Conservation (phyloP, 768 basidiomycete species). For the Suillus fuscotomentosus region DNA sequence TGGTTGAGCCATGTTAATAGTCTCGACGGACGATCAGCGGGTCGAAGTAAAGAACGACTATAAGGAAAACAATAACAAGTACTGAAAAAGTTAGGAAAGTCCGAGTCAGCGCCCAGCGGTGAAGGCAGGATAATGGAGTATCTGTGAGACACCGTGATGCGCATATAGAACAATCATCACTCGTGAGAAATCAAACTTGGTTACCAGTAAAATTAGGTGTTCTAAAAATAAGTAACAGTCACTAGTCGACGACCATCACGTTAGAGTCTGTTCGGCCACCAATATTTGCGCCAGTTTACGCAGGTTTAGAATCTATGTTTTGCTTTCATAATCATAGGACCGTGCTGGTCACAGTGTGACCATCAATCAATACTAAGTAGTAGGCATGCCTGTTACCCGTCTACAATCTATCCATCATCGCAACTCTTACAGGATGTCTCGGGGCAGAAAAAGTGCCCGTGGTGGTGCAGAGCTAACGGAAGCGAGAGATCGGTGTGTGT, state of each 20-base stretch:
- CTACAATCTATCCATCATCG: too few species aligned
- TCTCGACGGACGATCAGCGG: constrained; percentile 5
- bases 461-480: too few species aligned
- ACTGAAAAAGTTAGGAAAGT: constrained; percentile 6
- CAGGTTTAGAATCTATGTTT: too few species aligned
- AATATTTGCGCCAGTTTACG: too few species aligned
- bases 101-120: constrained; percentile 27
- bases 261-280: too few species aligned
- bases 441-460: too few species aligned
- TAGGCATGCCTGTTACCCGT: too few species aligned
- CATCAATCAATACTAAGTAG: too few species aligned
- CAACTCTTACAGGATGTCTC: too few species aligned
- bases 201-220: constrained; percentile 4
- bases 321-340: too few species aligned
- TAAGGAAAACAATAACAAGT: constrained; percentile 3
- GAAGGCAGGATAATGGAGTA: constrained; percentile 19
- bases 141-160: constrained; percentile 9
- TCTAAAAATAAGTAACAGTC: not conserved
- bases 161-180: not conserved
- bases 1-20: constrained; percentile 31
- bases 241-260: not conserved
- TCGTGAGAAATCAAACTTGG: constrained; percentile 11
- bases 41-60: constrained; percentile 22
- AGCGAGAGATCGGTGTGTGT: too few species aligned
- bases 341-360: too few species aligned